phyloP scores from a whole-genome alignment of 2,329 filamentous ascomycete species.

The Chrysoporthe puriensis region DNA sequence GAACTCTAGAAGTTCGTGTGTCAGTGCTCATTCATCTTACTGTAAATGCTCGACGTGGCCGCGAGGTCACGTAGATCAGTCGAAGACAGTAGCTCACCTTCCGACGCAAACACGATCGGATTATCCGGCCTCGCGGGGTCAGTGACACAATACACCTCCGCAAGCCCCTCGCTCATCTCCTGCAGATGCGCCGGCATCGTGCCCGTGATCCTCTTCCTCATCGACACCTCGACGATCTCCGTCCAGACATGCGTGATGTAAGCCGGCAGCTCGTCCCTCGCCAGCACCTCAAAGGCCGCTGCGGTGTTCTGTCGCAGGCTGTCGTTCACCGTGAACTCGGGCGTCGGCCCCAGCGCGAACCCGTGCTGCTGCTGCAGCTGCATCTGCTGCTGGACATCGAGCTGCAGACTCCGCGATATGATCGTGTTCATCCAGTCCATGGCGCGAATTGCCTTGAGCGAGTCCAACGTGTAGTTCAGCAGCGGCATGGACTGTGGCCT shows the following conservation, averaged over 20 bases:
- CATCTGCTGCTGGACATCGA: conserved; percentile 47
- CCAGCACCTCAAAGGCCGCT: conserved; percentile 67
- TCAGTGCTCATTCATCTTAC: background rate
- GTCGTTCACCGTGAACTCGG: conserved; percentile 57
- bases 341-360: conserved; percentile 55
- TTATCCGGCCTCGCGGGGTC: conserved; percentile 75
- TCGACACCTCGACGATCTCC: conserved; percentile 70
- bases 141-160: conserved; percentile 77
- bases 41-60: background rate
- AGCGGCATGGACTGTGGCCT: conserved; percentile 66
- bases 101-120: conserved; percentile 76
- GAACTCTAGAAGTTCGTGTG: conserved; percentile 53
- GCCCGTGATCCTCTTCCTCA: conserved; percentile 69
- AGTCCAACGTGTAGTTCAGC: conserved; percentile 73
- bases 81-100: conserved; percentile 53
- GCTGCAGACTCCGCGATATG: conserved; percentile 60
- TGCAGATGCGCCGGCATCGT: conserved; percentile 66
- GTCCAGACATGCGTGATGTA: conserved; percentile 73
- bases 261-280: conserved; percentile 70
- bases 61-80: background rate
- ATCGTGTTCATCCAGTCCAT: conserved; percentile 74
- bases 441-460: conserved; percentile 70
- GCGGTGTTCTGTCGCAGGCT: conserved; percentile 65
- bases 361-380: conserved; percentile 34
- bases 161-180: conserved; percentile 73